Percentiles rank a stretch among this genome's conserved stretches.
These are phyloP conservation scores for Arabis hirsuta DNA, from an alignment of 345 rosid species.

Conservation along the genomic window DNA sequence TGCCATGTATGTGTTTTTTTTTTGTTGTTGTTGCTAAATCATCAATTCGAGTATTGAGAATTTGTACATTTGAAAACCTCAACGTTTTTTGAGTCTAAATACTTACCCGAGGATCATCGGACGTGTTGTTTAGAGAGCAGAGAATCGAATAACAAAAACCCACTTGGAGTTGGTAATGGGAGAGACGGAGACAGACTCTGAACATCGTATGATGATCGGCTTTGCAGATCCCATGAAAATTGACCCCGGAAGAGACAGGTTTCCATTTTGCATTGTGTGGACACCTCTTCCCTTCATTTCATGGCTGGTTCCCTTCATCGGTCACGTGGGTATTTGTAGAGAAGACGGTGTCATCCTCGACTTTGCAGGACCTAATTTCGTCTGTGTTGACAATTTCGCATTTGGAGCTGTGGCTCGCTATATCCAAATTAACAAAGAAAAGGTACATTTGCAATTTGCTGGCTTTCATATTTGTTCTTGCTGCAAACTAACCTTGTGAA, in stretches of 20 bases:
- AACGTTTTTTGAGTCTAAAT: neutral
- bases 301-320: constrained; percentile 89
- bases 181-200: constrained; percentile 37
- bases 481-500: neutral
- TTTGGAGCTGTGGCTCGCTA: constrained; percentile 83
- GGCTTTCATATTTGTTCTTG: neutral
- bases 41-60: too few relatives aligned
- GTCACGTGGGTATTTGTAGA: constrained; percentile 85
- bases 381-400: constrained; percentile 80
- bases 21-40: too few relatives aligned
- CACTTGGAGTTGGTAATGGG: constrained; percentile 30
- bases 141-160: neutral
- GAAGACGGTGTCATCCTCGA: constrained; percentile 92
- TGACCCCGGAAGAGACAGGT: constrained; percentile 73
- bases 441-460: constrained; percentile 48
- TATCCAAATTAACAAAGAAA: constrained; percentile 70
- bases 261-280: constrained; percentile 93
- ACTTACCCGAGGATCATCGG: neutral
- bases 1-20: too few relatives aligned
- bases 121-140: constrained; percentile 13
- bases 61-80: too few relatives aligned
- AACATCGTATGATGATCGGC: constrained; percentile 46
- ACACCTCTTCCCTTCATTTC: constrained; percentile 89
- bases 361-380: constrained; percentile 95
- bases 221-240: constrained; percentile 50